These are phyloP conservation scores for Venturiaceae sp. DNA, from an alignment of 2,329 filamentous ascomycete genomes.

Conservation along the genomic window DNA sequence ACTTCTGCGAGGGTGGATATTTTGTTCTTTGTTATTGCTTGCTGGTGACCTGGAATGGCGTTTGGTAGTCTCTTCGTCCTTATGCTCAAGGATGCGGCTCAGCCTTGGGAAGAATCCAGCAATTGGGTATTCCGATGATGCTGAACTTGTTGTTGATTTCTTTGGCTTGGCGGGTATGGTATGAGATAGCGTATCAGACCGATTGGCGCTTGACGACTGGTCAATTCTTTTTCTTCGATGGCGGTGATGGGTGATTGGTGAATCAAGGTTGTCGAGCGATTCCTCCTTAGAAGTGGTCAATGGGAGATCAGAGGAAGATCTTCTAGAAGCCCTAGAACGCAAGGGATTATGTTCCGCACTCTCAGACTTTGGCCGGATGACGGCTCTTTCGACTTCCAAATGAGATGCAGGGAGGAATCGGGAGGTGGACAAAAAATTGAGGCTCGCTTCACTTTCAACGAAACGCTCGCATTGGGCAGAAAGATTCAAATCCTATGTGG, in stretches of 20 bases:
- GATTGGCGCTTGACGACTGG: not conserved
- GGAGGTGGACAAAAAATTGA: not conserved
- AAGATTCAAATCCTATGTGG: not conserved
- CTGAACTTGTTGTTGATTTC: not conserved
- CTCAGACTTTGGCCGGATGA: not conserved
- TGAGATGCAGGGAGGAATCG: not conserved
- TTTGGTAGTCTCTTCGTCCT: constrained; percentile 12
- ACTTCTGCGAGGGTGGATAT: constrained; percentile 14
- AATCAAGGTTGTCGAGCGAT: not conserved
- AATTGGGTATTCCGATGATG: not conserved
- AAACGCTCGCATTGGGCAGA: not conserved
- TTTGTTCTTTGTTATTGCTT: constrained; percentile 14
- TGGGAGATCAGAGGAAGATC: not conserved
- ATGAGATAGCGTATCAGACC: not conserved
- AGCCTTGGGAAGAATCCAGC: constrained; percentile 28
- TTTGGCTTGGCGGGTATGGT: not conserved
- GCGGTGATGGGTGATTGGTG: not conserved
- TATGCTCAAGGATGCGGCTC: constrained; percentile 29
- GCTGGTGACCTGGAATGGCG: constrained; percentile 8
- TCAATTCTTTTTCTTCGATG: not conserved
- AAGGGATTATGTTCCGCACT: not conserved
- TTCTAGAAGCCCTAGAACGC: not conserved
- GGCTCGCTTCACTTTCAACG: not conserved
- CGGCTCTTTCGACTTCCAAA: not conserved
- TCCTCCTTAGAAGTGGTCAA: not conserved